phyloP scores from a whole-genome alignment of 2,329 filamentous ascomycete genomes.

The Penicillium sp. region DNA sequence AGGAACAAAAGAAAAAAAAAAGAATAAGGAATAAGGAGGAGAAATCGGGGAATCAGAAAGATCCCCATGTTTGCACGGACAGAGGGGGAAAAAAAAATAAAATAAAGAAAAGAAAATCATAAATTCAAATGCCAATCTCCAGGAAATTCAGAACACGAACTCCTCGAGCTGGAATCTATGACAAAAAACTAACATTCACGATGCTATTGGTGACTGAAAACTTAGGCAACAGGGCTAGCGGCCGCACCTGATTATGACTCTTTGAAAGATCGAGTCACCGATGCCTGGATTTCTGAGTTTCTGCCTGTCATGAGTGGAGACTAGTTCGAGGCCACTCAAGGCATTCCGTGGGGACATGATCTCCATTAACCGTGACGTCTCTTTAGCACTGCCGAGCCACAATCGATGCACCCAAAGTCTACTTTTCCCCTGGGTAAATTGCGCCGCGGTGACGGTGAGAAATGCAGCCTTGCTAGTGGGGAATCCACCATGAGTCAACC shows the following conservation, averaged over 20 bases:
- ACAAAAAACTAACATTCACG: not conserved
- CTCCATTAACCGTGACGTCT: constrained; percentile 8
- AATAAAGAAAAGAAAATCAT: too few relatives aligned
- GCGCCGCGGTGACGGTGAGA: constrained; percentile 12
- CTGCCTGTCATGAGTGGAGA: constrained; percentile 3
- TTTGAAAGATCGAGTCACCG: not conserved
- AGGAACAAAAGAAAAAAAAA: not conserved
- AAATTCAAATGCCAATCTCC: not conserved
- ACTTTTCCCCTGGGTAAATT: constrained; percentile 9
- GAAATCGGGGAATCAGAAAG: not conserved
- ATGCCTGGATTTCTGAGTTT: not conserved
- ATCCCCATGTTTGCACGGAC: not conserved
- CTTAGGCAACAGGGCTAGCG: not conserved
- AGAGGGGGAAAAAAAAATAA: too few relatives aligned
- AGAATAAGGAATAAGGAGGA: not conserved
- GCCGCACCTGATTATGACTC: not conserved
- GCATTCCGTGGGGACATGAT: not conserved
- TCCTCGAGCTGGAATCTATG: not conserved
- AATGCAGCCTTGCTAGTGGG: constrained; percentile 16
- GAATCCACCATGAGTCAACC: constrained; percentile 9
- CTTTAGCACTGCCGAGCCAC: constrained; percentile 11
- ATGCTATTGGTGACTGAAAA: not conserved
- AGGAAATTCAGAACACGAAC: not conserved
- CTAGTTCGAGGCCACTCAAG: not conserved
- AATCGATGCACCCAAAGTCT: not conserved